Percentiles rank a stretch among this genome's conserved stretches.
Evolutionary conservation across 1,284 basidiomycete genomes (phyloP).

Genomic region (Ceratobasidium sp.): DNA sequence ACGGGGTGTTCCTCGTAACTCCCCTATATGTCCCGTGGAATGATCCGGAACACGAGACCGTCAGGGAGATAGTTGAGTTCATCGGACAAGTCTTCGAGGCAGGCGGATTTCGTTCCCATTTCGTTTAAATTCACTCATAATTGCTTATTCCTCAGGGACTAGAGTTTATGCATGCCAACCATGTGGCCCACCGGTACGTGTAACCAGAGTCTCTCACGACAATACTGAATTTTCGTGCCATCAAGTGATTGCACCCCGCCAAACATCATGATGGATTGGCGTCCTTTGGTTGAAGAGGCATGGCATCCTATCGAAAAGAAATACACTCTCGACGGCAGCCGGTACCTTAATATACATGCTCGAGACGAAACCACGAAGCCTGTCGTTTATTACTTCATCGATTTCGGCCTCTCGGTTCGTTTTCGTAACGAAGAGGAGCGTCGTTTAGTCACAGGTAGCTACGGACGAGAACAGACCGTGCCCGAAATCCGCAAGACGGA

Average conservation of each 20-base stretch:
- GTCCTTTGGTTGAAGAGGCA: constrained; percentile 8
- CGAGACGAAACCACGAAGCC: neutral
- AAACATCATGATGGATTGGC: constrained; percentile 46
- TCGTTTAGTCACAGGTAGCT: constrained; percentile 9
- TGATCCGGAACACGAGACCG: neutral
- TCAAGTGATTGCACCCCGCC: constrained; percentile 30
- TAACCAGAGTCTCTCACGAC: too few species aligned
- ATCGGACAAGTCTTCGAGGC: constrained; percentile 46
- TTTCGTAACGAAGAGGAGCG: constrained; percentile 6
- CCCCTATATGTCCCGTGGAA: neutral
- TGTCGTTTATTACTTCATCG: constrained; percentile 46
- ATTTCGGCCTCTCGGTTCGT: constrained; percentile 45
- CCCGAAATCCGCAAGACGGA: constrained; percentile 33
- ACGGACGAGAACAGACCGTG: constrained; percentile 23
- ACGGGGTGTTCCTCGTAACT: constrained; percentile 21
- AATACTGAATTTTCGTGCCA: too few species aligned
- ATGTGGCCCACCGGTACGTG: constrained; percentile 43
- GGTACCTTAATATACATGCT: neutral
- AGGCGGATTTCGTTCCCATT: neutral
- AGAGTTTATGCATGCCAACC: constrained; percentile 36
- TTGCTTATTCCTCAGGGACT: constrained; percentile 28
- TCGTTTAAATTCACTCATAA: neutral
- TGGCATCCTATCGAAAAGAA: constrained; percentile 19
- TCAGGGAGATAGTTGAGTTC: constrained; percentile 29
- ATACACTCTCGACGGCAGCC: constrained; percentile 2